phyloP scores from a whole-genome alignment of 2,329 filamentous ascomycete genomes.

The Sporothrix phasma region DNA sequence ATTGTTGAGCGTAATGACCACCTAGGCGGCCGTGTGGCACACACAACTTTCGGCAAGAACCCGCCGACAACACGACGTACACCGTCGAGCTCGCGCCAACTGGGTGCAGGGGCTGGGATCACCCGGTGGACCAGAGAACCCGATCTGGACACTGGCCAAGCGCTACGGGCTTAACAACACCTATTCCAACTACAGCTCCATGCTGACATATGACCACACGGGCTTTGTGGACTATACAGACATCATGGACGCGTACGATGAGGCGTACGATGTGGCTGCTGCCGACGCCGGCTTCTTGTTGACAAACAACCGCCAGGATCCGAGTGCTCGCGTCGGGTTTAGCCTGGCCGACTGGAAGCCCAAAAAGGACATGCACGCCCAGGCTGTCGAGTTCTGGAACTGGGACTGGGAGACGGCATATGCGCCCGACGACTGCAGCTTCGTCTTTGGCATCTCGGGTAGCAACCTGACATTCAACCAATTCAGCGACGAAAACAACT shows the following conservation, averaged over 20 bases:
- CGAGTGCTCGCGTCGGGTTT: background rate
- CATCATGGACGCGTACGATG: conserved; percentile 6
- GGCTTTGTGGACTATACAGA: conserved; percentile 5
- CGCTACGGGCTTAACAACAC: conserved; percentile 4
- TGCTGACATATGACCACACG: conserved; percentile 6
- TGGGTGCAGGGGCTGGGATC: conserved; percentile 7
- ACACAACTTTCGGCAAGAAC: conserved; percentile 6
- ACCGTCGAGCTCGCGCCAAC: conserved; percentile 9
- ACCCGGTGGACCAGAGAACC: background rate
- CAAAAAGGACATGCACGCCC: conserved; percentile 10
- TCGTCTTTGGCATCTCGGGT: conserved; percentile 4
- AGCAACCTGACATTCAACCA: conserved; percentile 7
- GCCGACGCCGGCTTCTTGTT: background rate
- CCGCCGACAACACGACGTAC: background rate
- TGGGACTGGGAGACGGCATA: conserved; percentile 11
- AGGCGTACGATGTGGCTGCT: background rate
- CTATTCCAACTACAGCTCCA: conserved; percentile 4
- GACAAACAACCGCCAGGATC: background rate
- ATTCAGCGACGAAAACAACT: conserved; percentile 8
- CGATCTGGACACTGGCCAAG: conserved; percentile 1
- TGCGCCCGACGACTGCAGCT: background rate
- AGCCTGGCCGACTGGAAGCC: conserved; percentile 7
- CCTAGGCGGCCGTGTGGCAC: conserved; percentile 5
- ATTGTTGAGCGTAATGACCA: conserved; percentile 8
- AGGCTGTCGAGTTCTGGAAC: conserved; percentile 5